phyloP scores from a whole-genome alignment of 1,284 basidiomycete genomes.

The Ustilago esculenta region DNA sequence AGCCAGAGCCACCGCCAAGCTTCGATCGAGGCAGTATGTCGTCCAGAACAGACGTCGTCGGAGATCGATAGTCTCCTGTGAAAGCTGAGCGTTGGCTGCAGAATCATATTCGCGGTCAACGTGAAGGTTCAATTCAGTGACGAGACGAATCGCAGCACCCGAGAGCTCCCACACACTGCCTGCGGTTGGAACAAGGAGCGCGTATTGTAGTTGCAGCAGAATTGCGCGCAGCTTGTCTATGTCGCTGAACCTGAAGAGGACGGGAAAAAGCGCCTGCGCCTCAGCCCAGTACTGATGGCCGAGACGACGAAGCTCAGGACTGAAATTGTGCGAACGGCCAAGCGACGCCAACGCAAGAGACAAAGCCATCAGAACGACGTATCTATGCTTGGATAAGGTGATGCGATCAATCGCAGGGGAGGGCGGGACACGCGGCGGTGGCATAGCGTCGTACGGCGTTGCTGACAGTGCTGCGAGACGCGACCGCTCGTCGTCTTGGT shows the following conservation, averaged over 20 bases:
- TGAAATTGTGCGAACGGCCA: conserved; percentile 42
- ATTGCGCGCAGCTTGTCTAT: conserved; percentile 39
- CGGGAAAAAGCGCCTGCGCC: conserved; percentile 25
- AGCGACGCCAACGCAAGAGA: conserved; percentile 42
- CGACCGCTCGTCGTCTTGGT: conserved; percentile 26
- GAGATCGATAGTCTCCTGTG: conserved; percentile 28
- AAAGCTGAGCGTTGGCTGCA: conserved; percentile 21
- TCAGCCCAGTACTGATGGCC: conserved; percentile 43
- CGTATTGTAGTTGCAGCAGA: conserved; percentile 41
- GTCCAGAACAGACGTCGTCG: conserved; percentile 48
- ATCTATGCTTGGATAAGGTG: conserved; percentile 29
- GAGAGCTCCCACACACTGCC: conserved; percentile 49
- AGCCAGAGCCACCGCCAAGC: conserved; percentile 31
- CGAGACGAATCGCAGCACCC: conserved; percentile 39
- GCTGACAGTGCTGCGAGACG: conserved; percentile 14
- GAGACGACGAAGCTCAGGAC: conserved; percentile 37
- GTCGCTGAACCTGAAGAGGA: conserved; percentile 20
- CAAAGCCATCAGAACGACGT: conserved; percentile 32
- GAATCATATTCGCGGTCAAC: conserved; percentile 45
- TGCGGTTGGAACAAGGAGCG: conserved; percentile 29
- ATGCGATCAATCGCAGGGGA: conserved; percentile 15
- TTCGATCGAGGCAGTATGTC: conserved; percentile 44
- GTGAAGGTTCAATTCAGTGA: conserved; percentile 44
- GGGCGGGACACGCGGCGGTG: conserved; percentile 27
- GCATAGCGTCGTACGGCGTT: conserved; percentile 20